Evolutionary conservation across 75 land plant species (phyloP), one percentile per base, ranked within the genome.

Genomic region (Adiantum capillusveneris): DNA sequence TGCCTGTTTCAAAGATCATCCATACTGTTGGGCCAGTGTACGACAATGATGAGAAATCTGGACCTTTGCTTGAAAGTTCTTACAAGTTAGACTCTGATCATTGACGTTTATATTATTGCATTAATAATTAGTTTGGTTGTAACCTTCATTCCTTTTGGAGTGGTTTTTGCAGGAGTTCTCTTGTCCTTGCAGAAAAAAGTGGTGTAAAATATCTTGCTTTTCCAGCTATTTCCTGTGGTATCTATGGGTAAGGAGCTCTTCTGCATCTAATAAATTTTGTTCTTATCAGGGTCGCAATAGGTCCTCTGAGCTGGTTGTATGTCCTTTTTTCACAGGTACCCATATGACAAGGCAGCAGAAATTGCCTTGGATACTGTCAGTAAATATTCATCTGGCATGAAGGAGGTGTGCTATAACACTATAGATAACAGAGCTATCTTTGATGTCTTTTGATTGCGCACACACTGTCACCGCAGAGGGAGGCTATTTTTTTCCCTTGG

Each of bases 1-100:
- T 92, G 64, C 89, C 95, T 27, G 89, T 74, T 5, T 65, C 86
- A 53, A 64, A 67, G 59, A 88, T 92, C 7, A 83, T 92, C 45
- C 90, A 88, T 57, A 88, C 97, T 53, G 95, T 88, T 62, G 97
- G 97, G 13, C 97, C 97, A 0, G 67, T 88, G 11, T 88, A 88
- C 65, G 57, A 69, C 49, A 22, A 6, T 0, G 76, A 71, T 49
- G 56, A 57, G 1, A 58, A 74, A 6, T 73, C 88, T 25, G 68
- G 65, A 57, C 71, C 50, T 39, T 62, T 66, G 22, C 57, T 92
- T 21, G 56, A 50, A 39, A 81, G 59, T 69, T 81, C 95, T 39
- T 92, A 85, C 62, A 84, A 76, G 96, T 90, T 64, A 24, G 14
- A 18, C 43, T 17, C 64, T 29, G 3, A 66, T 19, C 13, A 9